Percentiles rank a stretch among this genome's conserved stretches.
These are phyloP conservation scores for Solanum corneliomulleri DNA, from an alignment of 257 asterid genomes.

Conservation along the genomic window DNA sequence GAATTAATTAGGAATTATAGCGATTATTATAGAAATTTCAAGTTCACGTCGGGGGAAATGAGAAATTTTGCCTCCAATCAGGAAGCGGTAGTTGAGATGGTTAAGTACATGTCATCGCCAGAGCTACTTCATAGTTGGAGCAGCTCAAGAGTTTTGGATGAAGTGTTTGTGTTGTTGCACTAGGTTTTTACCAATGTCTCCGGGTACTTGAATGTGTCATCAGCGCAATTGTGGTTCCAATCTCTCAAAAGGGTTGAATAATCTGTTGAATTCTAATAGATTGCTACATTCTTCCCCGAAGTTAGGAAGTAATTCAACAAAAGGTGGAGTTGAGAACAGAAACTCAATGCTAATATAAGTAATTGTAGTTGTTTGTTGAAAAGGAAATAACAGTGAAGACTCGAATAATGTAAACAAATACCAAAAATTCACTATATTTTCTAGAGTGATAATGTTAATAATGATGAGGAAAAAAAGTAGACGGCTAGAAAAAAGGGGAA, in stretches of 20 bases:
- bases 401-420: constrained; percentile 14
- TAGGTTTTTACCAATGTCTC: constrained; percentile 30
- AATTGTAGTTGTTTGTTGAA: constrained; percentile 20
- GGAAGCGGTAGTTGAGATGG: background rate
- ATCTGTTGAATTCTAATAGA: constrained; percentile 15
- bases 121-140: constrained; percentile 26
- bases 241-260: background rate
- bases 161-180: constrained; percentile 25
- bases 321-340: constrained; percentile 35
- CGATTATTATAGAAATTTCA: constrained; percentile 23
- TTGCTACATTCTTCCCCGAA: constrained; percentile 30
- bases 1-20: background rate
- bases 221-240: constrained; percentile 30
- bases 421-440: constrained; percentile 18
- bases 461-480: constrained; percentile 51
- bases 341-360: constrained; percentile 13
- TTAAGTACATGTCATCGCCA: background rate
- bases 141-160: constrained; percentile 32
- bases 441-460: constrained; percentile 11
- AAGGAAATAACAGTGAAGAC: constrained; percentile 41
- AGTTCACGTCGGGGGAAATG: constrained; percentile 35
- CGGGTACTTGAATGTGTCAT: constrained; percentile 39
- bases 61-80: constrained; percentile 19
- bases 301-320: constrained; percentile 18
- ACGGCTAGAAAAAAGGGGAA: constrained; percentile 54